Percentiles rank a stretch among this genome's conserved stretches.
These are phyloP conservation scores for Abrus pulchellus DNA, from an alignment of 306 rosid species.

Conservation along the genomic window DNA sequence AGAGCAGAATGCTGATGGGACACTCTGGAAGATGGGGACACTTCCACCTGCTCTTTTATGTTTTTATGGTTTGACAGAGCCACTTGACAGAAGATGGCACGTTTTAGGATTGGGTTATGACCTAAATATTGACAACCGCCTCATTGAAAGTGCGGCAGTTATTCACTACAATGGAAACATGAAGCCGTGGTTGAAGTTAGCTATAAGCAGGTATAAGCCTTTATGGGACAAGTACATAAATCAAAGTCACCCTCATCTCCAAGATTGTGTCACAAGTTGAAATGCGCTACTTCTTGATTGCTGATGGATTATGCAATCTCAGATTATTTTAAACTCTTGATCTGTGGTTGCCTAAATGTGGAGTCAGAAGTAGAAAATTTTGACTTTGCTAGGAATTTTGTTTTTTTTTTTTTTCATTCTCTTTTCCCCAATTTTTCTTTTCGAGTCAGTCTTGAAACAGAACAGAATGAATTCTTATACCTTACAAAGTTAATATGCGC, in stretches of 20 bases:
- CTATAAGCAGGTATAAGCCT: constrained; percentile 84
- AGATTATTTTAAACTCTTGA: constrained; percentile 50
- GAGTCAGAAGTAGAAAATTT: constrained; percentile 85
- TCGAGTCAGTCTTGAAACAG: constrained; percentile 61
- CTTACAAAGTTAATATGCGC: constrained; percentile 63
- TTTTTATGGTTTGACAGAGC: constrained; percentile 95
- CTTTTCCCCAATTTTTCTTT: constrained; percentile 38
- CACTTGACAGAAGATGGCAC: constrained; percentile 99
- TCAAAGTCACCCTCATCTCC: constrained; percentile 81
- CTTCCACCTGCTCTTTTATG: constrained; percentile 94
- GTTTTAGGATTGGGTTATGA: constrained; percentile 97
- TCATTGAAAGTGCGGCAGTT: constrained; percentile 93
- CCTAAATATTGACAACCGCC: constrained; percentile 83
- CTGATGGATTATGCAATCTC: constrained; percentile 58
- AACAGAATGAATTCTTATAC: constrained; percentile 68
- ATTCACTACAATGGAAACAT: constrained; percentile 94
- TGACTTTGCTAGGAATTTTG: constrained; percentile 64
- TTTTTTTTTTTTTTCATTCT: constrained; percentile 21
- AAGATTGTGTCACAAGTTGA: constrained; percentile 81
- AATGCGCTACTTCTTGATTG: constrained; percentile 69
- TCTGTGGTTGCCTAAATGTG: constrained; percentile 60
- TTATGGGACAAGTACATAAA: constrained; percentile 91
- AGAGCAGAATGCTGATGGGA: constrained; percentile 82
- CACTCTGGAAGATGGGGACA: constrained; percentile 94
- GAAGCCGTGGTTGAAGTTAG: constrained; percentile 99